Percentiles rank a stretch among this genome's conserved stretches.
Conservation (phyloP, 176 grass and related monocot genomes). For the Ananas comosus region DNA sequence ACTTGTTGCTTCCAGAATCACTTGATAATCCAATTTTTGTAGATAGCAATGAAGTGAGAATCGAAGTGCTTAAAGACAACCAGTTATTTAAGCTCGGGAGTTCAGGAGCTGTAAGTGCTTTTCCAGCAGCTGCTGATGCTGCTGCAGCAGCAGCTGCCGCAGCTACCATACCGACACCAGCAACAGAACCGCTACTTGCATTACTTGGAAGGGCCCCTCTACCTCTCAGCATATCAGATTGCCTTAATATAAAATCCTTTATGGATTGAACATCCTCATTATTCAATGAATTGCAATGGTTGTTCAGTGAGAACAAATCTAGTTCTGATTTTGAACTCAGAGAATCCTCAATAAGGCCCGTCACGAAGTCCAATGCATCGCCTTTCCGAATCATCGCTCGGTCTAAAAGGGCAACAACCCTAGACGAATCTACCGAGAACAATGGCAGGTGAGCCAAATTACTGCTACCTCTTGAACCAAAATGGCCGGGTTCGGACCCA, state of each 20-base stretch:
- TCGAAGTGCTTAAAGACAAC: constrained; percentile 52
- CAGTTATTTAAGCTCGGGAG: constrained; percentile 70
- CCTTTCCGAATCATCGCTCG: constrained; percentile 43
- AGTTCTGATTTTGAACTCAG: constrained; percentile 40
- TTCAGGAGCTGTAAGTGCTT: constrained; percentile 51
- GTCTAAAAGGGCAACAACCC: constrained; percentile 41
- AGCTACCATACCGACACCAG: constrained; percentile 74
- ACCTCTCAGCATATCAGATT: constrained; percentile 70
- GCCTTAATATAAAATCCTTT: constrained; percentile 80
- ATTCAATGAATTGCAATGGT: constrained; percentile 35
- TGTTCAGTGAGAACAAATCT: constrained; percentile 63
- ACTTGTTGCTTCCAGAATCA: constrained; percentile 26
- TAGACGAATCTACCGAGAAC: constrained; percentile 83
- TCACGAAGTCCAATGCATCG: constrained; percentile 49
- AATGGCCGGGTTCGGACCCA: constrained; percentile 44
- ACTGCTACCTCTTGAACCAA: constrained; percentile 45
- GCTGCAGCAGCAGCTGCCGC: constrained; percentile 77
- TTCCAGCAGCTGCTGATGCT: constrained; percentile 62
- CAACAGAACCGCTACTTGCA: constrained; percentile 46
- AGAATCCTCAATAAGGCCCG: constrained; percentile 50
- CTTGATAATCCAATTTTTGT: constrained; percentile 13
- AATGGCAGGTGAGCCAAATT: constrained; percentile 48
- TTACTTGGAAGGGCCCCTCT: constrained; percentile 54
- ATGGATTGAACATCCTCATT: constrained; percentile 76
- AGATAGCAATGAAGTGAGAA: constrained; percentile 49